A percentile compares a stretch with the other conserved stretches of the same genome.
Evolutionary conservation across 2,329 filamentous ascomycete species (phyloP).

Genomic region (Corynespora cassiicola): DNA sequence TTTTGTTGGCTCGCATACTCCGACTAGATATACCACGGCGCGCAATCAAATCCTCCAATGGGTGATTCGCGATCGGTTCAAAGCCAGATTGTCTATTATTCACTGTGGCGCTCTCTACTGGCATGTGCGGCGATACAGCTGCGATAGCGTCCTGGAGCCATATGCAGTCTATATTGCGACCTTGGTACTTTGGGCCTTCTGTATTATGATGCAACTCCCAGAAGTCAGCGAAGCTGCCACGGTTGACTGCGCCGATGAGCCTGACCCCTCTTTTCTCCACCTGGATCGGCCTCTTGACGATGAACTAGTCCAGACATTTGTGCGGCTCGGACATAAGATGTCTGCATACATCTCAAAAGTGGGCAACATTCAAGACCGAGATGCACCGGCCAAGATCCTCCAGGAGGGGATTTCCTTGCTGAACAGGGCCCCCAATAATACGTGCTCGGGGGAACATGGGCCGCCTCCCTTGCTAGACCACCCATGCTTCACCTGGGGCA

Average conservation of each 20-base stretch:
- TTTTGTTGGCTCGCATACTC: no score
- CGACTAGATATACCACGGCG: slow-evolving; percentile 3
- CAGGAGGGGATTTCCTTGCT: slow-evolving; percentile 13
- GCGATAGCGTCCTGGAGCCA: slow-evolving; percentile 57
- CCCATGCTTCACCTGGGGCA: slow-evolving; percentile 10
- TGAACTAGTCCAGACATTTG: slow-evolving; percentile 64
- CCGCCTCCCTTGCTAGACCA: neutral
- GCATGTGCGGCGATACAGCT: slow-evolving; percentile 59
- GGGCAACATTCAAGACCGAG: slow-evolving; percentile 53
- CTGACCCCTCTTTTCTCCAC: slow-evolving; percentile 55
- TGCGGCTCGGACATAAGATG: slow-evolving; percentile 58
- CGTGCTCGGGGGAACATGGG: neutral
- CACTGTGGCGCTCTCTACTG: slow-evolving; percentile 61
- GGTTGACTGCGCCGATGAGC: slow-evolving; percentile 8
- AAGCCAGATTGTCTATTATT: slow-evolving; percentile 63
- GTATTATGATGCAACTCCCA: slow-evolving; percentile 24
- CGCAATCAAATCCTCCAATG: slow-evolving; percentile 52
- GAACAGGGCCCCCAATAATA: neutral
- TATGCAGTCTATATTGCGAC: slow-evolving; percentile 54
- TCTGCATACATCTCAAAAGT: slow-evolving; percentile 59
- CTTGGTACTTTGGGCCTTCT: slow-evolving; percentile 57
- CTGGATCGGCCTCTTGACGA: slow-evolving; percentile 64
- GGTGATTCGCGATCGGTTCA: slow-evolving; percentile 60
- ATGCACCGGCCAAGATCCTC: slow-evolving; percentile 11
- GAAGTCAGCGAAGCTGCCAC: slow-evolving; percentile 14